Base-by-base conservation (phyloP, 306 rosid species). In the Fragaria nilgerrensis region DNA sequence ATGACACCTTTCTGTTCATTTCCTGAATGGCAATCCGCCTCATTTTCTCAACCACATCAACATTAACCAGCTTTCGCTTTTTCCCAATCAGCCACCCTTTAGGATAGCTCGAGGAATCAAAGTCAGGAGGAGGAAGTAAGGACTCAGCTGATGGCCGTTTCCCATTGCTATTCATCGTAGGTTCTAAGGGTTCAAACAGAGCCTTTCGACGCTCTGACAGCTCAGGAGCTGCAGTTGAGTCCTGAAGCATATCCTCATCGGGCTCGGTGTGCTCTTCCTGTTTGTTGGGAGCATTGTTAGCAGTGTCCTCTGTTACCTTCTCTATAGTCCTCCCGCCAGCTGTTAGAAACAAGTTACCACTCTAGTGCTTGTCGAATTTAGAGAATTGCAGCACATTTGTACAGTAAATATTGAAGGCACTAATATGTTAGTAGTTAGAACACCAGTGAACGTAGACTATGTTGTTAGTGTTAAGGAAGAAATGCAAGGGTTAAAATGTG, bases 41-140 rank as follows among this genome's bases (percentile, higher is more conserved):
- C 99, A 92, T 96, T 81, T 92, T 96, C 88, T 96, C 98, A 34
- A 96, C 99, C 5, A 96, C 98, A 72, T 96, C 98, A 8, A 92
- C 97, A 41, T 96, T 96, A 36, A 96, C 99, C 25, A 96, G 98
- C 87, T 92, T 92, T 52, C 99, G 85, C 83, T 91, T 96, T 89
- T 96, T 96, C 16, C 97, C 98, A 9, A 91, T 88, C 56, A 91
- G 81, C 99, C 99, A 96, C 12, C 99, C 99, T 64, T 85, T 84
- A 17, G 97, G 98, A 84, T 96, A 96, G 82, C 70, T 66, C 20
- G 97, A 68, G 3, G 92, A 80, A 29, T 96, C 97, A 71, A 96
- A 92, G 72, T 96, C 99, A 5, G 99, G 98, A 0, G 96, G 97
- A 64, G 98, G 99, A 78, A 96, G 97, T 61, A 96, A 80, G 53